Base-by-base conservation (phyloP, 257 asterid genomes). In the Lavandula angustifolia region DNA sequence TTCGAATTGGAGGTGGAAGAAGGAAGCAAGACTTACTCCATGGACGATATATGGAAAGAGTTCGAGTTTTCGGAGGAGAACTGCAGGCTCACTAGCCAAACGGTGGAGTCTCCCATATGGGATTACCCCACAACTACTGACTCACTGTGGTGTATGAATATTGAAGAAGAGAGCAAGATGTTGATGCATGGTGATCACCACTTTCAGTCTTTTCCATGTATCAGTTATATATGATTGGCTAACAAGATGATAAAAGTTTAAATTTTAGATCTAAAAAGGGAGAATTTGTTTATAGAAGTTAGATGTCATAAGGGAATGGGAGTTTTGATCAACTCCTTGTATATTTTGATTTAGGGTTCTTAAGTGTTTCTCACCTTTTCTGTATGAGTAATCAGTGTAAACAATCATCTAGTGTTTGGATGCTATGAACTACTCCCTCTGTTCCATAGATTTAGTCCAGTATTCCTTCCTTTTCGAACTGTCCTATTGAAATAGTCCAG, bases 41-140 rank as follows among this genome's bases (percentile, higher is more conserved):
- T 85, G 87, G 98, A 92, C 67, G 96, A 92, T 32, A 74, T 92
- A 57, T 92, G 96, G 96, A 81, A 84, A 50, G 95, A 89, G 31
- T 76, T 87, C 31, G 96, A 84, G 63, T 69, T 82, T 49, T 69
- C 79, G 1, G 82, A 82, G 57, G 87, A n/a, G n/a, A n/a, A n/a
- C n/a, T n/a, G n/a, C n/a, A n/a, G 27, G 3, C 18, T 68, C 46
- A 60, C 74, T 7, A 9, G 46, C 34, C 76, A 73, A 68, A 47
- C 72, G 14, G 54, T 83, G 73, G 85, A 75, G 42, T 81, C 85
- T 14, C 82, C 90, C 37, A 32, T 75, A 49, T 89, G 98, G 98
- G 88, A 89, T 69, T 87, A 89, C 67, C 81, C 76, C 66, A 77
- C 68, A 69, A 74, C 83, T 4, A 60, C 12, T 54, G 85, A 72